Evolutionary conservation across 176 grass and related monocot species (phyloP).

Genomic region (Dactylis glomerata): DNA sequence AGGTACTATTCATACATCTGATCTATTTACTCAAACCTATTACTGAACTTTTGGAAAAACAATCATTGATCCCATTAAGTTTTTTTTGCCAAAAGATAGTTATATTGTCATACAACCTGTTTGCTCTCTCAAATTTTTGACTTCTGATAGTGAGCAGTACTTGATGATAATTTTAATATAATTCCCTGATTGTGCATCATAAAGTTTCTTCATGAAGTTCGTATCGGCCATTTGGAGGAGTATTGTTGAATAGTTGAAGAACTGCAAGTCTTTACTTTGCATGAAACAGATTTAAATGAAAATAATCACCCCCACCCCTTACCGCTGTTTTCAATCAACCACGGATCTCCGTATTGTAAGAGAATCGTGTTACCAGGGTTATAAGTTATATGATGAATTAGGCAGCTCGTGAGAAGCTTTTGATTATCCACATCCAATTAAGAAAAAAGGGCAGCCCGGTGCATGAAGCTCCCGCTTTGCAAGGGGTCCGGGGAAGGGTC

Average conservation of each 20-base stretch:
- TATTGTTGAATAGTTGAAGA: background rate
- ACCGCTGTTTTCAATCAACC: background rate
- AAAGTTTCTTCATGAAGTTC: background rate
- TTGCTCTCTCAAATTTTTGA: background rate
- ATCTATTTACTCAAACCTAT: conserved; percentile 12
- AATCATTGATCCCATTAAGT: background rate
- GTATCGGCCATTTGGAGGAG: background rate
- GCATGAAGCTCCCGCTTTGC: too few relatives aligned
- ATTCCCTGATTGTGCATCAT: background rate
- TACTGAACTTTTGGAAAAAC: background rate
- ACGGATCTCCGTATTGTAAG: background rate
- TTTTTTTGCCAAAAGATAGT: background rate
- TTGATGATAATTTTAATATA: background rate
- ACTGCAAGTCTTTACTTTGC: background rate
- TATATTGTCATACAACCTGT: background rate
- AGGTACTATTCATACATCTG: conserved; percentile 44
- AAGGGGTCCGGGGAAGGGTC: too few relatives aligned
- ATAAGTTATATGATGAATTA: background rate
- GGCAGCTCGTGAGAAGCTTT: background rate
- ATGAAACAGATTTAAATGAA: background rate
- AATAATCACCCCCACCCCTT: background rate
- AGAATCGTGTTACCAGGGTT: background rate
- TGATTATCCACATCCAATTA: background rate
- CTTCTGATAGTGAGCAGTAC: background rate
- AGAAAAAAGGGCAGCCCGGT: too few relatives aligned